Conservation (phyloP, 2,329 filamentous ascomycete species). For the Pleurostoma richardsiae region DNA sequence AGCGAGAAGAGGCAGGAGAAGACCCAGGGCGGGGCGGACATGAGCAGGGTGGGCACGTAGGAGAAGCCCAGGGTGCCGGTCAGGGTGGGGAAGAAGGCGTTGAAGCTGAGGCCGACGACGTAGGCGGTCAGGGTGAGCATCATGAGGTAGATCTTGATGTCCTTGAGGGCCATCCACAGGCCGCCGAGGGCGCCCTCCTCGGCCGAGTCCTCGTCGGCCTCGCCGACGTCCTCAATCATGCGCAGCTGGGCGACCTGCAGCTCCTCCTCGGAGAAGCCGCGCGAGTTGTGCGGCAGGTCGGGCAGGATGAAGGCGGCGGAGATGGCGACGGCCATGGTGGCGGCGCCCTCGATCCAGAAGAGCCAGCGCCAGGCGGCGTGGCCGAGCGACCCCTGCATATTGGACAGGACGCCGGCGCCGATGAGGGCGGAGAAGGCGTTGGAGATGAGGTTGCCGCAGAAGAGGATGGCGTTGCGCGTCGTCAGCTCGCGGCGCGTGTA, state of each 20-base stretch:
- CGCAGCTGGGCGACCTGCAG: constrained; percentile 46
- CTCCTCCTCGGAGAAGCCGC: constrained; percentile 57
- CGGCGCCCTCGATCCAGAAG: constrained; percentile 53
- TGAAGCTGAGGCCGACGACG: constrained; percentile 53
- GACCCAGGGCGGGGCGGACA: constrained; percentile 54
- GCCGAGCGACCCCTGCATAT: constrained; percentile 50
- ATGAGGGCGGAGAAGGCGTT: constrained; percentile 41
- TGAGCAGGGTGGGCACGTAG: constrained; percentile 47
- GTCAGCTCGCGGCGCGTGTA: constrained; percentile 58
- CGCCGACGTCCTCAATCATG: constrained; percentile 53
- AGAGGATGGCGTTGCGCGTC: constrained; percentile 32
- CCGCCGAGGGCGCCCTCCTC: constrained; percentile 48
- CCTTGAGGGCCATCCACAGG: constrained; percentile 53
- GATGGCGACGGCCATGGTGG: constrained; percentile 44
- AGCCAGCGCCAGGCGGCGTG: constrained; percentile 57
- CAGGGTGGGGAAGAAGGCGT: constrained; percentile 52
- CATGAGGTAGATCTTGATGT: constrained; percentile 59
- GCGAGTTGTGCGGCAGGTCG: constrained; percentile 50
- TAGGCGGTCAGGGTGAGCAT: constrained; percentile 58
- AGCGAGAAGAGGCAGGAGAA: constrained; percentile 55
- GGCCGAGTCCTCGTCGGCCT: constrained; percentile 45
- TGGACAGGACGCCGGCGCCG: constrained; percentile 52
- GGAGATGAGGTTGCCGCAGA: constrained; percentile 7
- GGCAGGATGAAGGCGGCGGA: constrained; percentile 43
- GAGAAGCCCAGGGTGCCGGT: constrained; percentile 47